Conservation (phyloP, 148 eudicot genomes). For the Polygonum aviculare region DNA sequence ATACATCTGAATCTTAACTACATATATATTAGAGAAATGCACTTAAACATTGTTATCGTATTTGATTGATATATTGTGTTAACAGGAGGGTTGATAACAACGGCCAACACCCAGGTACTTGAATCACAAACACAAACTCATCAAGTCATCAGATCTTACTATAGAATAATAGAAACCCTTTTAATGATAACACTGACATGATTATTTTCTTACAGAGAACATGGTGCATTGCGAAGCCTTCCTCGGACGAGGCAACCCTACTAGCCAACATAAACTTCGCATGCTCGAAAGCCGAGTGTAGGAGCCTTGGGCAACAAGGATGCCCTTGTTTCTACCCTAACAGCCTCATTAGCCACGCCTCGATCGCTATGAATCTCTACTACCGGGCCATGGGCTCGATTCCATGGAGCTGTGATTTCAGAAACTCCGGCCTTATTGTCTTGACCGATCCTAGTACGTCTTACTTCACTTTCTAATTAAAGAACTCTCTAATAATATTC, state of each 20-base stretch:
- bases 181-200: too few species aligned
- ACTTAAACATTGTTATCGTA: not conserved
- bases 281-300: slow-evolving; percentile 63
- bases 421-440: slow-evolving; percentile 15
- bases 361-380: slow-evolving; percentile 17
- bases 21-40: not conserved
- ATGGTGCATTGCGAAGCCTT: slow-evolving; percentile 90
- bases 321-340: slow-evolving; percentile 36
- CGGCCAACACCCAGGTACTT: not conserved
- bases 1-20: too few species aligned
- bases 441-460: slow-evolving; percentile 18
- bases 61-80: not conserved
- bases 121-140: not conserved
- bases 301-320: slow-evolving; percentile 26
- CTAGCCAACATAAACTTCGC: slow-evolving; percentile 49
- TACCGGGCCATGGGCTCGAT: slow-evolving; percentile 10
- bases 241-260: slow-evolving; percentile 33
- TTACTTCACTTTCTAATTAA: not conserved
- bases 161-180: not conserved
- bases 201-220: slow-evolving; percentile 33
- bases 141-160: not conserved
- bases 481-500: too few species aligned
- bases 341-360: slow-evolving; percentile 14
- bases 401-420: slow-evolving; percentile 14
- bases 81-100: not conserved